phyloP scores from a whole-genome alignment of 2,329 filamentous ascomycete genomes.

The Aspergillus tanneri region DNA sequence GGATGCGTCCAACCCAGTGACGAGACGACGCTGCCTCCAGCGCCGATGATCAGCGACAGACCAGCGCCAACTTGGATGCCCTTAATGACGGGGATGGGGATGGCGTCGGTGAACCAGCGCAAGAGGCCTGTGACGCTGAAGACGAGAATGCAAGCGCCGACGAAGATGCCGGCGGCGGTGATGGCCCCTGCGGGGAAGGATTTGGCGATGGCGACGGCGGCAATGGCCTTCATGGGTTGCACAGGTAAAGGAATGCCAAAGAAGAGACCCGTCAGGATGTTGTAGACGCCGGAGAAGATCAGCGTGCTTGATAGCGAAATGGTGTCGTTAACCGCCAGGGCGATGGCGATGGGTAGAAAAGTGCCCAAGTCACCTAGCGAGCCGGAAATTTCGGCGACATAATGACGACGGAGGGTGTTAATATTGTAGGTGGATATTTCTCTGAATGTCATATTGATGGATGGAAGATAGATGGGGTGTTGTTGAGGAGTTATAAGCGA shows the following conservation, averaged over 20 bases:
- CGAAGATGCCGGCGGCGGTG: slow-evolving; percentile 79
- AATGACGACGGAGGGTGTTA: slow-evolving; percentile 54
- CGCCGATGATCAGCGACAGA: slow-evolving; percentile 75
- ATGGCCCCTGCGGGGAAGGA: slow-evolving; percentile 67
- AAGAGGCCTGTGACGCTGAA: slow-evolving; percentile 80
- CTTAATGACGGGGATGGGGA: slow-evolving; percentile 85
- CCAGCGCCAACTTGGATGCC: slow-evolving; percentile 94
- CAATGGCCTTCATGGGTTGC: slow-evolving; percentile 88
- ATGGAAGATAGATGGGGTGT: slow-evolving; percentile 16
- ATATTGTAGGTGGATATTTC: slow-evolving; percentile 52
- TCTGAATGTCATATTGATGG: slow-evolving; percentile 21
- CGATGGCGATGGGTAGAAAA: slow-evolving; percentile 82
- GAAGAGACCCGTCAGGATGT: slow-evolving; percentile 73
- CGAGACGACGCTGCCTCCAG: slow-evolving; percentile 66
- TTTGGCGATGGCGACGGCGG: slow-evolving; percentile 78
- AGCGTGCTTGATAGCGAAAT: slow-evolving; percentile 82
- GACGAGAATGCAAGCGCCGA: slow-evolving; percentile 69
- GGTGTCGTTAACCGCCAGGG: slow-evolving; percentile 72
- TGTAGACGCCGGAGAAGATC: slow-evolving; percentile 83
- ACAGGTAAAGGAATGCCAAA: slow-evolving; percentile 91
- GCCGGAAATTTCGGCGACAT: slow-evolving; percentile 78
- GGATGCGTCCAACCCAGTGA: slow-evolving; percentile 68
- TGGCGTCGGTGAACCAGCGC: slow-evolving; percentile 66
- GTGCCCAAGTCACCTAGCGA: slow-evolving; percentile 88
- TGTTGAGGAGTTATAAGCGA: too few species aligned